A percentile compares a stretch with the other conserved stretches of the same genome.
Conservation (phyloP, 139 green algal species). For the Asterochloris sp. region DNA sequence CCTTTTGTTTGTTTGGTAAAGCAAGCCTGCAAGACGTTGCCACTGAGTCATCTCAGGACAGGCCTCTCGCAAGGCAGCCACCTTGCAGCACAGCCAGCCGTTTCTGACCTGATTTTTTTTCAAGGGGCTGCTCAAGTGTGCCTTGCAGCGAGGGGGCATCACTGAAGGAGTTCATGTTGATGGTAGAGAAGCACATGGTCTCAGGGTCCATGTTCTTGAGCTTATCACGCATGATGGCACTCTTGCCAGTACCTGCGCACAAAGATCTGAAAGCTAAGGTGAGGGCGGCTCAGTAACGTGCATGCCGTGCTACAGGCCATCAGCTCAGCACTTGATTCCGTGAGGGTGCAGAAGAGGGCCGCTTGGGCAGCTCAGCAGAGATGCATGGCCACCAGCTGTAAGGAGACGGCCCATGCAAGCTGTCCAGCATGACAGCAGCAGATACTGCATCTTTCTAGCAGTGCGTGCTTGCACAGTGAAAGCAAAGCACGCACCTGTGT, state of each 20-base stretch:
- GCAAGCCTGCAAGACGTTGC: too few relatives aligned
- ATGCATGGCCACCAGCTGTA: neutral
- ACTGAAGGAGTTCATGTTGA: slow-evolving; percentile 89
- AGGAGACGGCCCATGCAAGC: neutral
- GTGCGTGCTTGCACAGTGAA: neutral
- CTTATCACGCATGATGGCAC: slow-evolving; percentile 82
- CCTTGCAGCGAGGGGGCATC: slow-evolving; percentile 75
- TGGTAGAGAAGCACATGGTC: slow-evolving; percentile 49
- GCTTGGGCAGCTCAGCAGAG: neutral
- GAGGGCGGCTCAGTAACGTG: neutral
- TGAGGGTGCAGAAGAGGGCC: neutral
- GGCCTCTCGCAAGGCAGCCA: too few relatives aligned
- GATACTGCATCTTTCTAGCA: neutral
- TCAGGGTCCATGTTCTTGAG: slow-evolving; percentile 81
- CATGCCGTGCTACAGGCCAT: neutral
- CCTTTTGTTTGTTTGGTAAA: too few relatives aligned
- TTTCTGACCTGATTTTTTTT: slow-evolving; percentile 66
- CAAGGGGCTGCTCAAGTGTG: slow-evolving; percentile 74
- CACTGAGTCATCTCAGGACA: too few relatives aligned
- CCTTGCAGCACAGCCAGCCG: neutral
- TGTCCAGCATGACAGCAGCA: neutral
- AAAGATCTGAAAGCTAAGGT: neutral
- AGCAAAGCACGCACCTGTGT: slow-evolving; percentile 41
- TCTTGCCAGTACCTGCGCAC: slow-evolving; percentile 75
- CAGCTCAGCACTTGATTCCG: neutral